Conservation (phyloP, 108 stramenopile species). For the Cyclostephanos tholiformis region DNA sequence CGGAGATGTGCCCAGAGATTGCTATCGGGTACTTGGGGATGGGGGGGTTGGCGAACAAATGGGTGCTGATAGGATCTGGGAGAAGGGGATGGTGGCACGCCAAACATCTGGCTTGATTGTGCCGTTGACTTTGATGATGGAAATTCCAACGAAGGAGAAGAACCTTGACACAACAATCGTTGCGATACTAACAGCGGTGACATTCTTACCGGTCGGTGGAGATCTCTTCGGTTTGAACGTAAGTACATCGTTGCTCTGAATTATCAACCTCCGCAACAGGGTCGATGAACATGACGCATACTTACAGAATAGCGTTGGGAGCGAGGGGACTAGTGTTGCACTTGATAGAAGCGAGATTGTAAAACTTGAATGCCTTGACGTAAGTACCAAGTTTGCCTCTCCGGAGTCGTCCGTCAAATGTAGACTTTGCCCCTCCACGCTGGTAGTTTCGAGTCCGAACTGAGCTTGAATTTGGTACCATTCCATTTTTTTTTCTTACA, state of each 20-base stretch:
- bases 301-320: slow-evolving; percentile 17
- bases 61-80: too few relatives aligned
- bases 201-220: neutral
- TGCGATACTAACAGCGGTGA: slow-evolving; percentile 17
- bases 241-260: slow-evolving; percentile 24
- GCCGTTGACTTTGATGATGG: slow-evolving; percentile 11
- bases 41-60: neutral
- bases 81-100: neutral
- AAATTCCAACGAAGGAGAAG: slow-evolving; percentile 14
- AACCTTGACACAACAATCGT: slow-evolving; percentile 21
- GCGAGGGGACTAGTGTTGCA: slow-evolving; percentile 21
- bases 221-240: slow-evolving; percentile 3
- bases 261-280: slow-evolving; percentile 30
- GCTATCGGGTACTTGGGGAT: neutral
- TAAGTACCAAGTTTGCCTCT: slow-evolving; percentile 25
- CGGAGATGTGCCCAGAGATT: too few relatives aligned
- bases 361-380: slow-evolving; percentile 37
- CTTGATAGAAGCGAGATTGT: slow-evolving; percentile 8
- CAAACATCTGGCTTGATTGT: neutral
- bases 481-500: slow-evolving; percentile 7
- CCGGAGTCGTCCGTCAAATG: slow-evolving; percentile 22
- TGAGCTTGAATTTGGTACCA: slow-evolving; percentile 33
- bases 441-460: slow-evolving; percentile 24
- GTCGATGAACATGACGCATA: slow-evolving; percentile 21
- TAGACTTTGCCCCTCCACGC: neutral